Conservation (phyloP, 2,329 filamentous ascomycete species). For the Fusarium secorum region DNA sequence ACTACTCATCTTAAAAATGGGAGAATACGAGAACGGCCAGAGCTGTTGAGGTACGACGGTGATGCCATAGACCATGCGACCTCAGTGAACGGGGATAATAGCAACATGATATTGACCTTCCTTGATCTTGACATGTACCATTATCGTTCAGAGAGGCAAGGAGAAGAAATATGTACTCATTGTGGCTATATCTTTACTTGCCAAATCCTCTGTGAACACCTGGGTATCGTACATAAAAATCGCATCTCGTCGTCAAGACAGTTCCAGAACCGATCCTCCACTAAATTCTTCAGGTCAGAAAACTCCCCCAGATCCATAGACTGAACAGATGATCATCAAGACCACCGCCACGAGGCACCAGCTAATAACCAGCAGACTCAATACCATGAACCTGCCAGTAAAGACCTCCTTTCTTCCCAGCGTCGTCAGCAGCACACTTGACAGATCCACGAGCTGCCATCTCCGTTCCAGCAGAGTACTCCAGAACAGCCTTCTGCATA, state of each 20-base stretch:
- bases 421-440: constrained; percentile 15
- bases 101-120: background rate
- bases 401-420: constrained; percentile 14
- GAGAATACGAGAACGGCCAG: no score
- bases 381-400: constrained; percentile 33
- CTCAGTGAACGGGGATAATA: background rate
- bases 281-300: background rate
- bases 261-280: constrained; percentile 5
- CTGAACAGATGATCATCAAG: constrained; percentile 7
- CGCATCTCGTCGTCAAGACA: constrained; percentile 20
- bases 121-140: background rate
- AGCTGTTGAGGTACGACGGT: background rate
- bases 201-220: constrained; percentile 4
- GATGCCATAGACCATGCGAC: background rate
- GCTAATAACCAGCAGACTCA: background rate
- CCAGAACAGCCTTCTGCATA: constrained; percentile 20
- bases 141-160: background rate
- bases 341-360: background rate
- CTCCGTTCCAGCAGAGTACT: constrained; percentile 25
- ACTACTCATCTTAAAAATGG: background rate
- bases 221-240: constrained; percentile 31
- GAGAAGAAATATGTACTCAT: constrained; percentile 1
- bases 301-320: background rate
- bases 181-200: constrained; percentile 7
- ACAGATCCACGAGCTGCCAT: constrained; percentile 27